Evolutionary conservation across 768 basidiomycete species (phyloP), one percentile per base, ranked within the genome.

Genomic region (Hericium alpestre): DNA sequence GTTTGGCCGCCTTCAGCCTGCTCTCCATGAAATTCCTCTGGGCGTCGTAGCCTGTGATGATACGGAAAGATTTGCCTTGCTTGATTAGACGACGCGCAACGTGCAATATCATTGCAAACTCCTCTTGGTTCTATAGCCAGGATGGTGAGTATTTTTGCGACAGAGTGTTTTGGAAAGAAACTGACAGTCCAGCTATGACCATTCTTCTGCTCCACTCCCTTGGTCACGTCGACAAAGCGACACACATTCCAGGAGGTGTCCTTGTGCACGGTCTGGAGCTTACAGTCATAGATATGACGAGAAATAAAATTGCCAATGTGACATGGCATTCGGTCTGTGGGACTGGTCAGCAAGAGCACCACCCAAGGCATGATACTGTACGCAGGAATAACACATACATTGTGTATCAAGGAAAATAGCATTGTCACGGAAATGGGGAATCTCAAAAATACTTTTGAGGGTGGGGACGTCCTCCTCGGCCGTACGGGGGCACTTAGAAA

Each of bases 131-230:
- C 43, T 46, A 15, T n/a, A 46, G n/a, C 43, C 43, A 9, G 6
- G 32, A 10, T 2, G 1, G 32, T 32, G 32, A 10, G 32, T 32
- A 32, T 8, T 8, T 32, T 10, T 9, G 32, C 32, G 4, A 10
- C 32, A 10, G 32, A 5, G 9, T 1, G 4, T 32, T 23, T 12
- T 1, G 1, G 23, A 51, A 12, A 12, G 9, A 8, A 5, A n/a
- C 65, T 53, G 61, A 75, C 73, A 16, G 53, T 22, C 69, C 70
- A 76, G 56, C 78, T 78, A 18, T 61, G 64, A 1, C 69, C 69
- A 10, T 2, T 10, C 47, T 54, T 59, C 11, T 37, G 8, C 55
- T 73, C 73, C 20, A 52, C 54, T 16, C 76, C 76, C 10, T 55
- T 67, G 18, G 52, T 59, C 37, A 74, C 66, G 49, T 79, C 72